These are phyloP conservation scores for Begonia loranthoides DNA, from an alignment of 306 rosid species.

Conservation along the genomic window DNA sequence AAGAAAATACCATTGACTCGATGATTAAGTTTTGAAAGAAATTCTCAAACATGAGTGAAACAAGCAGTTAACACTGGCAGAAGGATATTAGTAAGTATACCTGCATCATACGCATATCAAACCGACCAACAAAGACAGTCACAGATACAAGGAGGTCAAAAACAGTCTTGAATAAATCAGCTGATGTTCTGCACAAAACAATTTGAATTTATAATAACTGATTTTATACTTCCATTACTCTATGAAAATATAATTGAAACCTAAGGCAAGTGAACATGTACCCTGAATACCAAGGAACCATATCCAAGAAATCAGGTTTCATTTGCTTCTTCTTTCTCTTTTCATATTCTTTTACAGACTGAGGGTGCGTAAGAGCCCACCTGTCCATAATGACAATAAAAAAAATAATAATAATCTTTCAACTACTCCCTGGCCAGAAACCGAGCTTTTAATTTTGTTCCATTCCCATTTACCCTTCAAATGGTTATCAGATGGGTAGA, in stretches of 20 bases:
- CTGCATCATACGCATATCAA: constrained; percentile 99
- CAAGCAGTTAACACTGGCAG: too few relatives aligned
- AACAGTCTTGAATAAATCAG: constrained; percentile 97
- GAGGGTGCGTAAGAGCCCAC: constrained; percentile 95
- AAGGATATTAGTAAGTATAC: constrained; percentile 17
- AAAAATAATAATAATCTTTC: not conserved
- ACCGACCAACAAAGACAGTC: constrained; percentile 96
- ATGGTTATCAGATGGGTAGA: not conserved
- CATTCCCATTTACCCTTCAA: not conserved
- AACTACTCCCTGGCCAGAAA: not conserved
- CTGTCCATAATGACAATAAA: constrained; percentile 23
- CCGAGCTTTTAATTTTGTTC: not conserved
- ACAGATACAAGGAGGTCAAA: constrained; percentile 94
- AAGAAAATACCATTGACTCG: too few relatives aligned
- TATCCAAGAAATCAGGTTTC: constrained; percentile 88
- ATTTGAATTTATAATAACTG: constrained; percentile 16
- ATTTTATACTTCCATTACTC: not conserved
- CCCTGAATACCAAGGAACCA: constrained; percentile 99
- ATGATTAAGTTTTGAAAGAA: too few relatives aligned
- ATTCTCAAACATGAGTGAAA: too few relatives aligned
- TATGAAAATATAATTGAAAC: constrained; percentile 4
- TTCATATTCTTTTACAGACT: constrained; percentile 70
- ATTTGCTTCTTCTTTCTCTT: constrained; percentile 75
- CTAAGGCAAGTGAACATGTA: constrained; percentile 15
- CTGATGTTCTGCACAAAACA: constrained; percentile 75